Conservation (phyloP, 441 rosid species). For the Mallotus repandus region DNA sequence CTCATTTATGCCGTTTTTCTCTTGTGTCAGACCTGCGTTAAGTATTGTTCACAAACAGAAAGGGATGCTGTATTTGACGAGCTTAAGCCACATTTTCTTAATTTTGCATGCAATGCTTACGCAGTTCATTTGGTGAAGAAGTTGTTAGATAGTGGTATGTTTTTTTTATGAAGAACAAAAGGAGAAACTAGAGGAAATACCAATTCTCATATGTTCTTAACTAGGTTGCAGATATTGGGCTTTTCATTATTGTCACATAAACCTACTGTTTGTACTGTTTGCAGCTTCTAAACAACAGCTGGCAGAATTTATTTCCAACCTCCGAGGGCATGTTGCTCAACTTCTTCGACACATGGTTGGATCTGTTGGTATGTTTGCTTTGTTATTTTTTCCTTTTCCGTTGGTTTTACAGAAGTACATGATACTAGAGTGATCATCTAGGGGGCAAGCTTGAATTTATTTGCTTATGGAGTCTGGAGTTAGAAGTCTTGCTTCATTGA, state of each 20-base stretch:
- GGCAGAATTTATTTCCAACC: slow-evolving; percentile 61
- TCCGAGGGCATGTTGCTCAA: slow-evolving; percentile 76
- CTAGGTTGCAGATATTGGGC: neutral
- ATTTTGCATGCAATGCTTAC: slow-evolving; percentile 58
- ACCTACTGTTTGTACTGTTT: slow-evolving; percentile 8
- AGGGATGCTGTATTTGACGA: slow-evolving; percentile 70
- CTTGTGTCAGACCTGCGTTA: slow-evolving; percentile 62
- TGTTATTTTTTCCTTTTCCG: neutral
- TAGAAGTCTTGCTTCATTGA: neutral
- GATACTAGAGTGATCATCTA: neutral
- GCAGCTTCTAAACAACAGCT: slow-evolving; percentile 85
- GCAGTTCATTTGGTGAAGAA: slow-evolving; percentile 78
- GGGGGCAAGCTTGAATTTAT: neutral
- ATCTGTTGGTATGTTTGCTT: slow-evolving; percentile 68
- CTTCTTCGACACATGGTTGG: slow-evolving; percentile 93
- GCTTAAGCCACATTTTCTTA: slow-evolving; percentile 78
- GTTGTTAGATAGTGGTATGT: slow-evolving; percentile 80
- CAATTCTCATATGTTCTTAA: neutral
- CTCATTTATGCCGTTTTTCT: slow-evolving; percentile 13
- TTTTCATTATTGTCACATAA: neutral
- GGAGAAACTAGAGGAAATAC: slow-evolving; percentile 12
- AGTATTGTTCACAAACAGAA: slow-evolving; percentile 72
- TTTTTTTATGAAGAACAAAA: slow-evolving; percentile 12
- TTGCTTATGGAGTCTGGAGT: neutral
- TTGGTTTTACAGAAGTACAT: neutral